These are phyloP conservation scores for Farysia itapuensis DNA, from an alignment of 1,284 basidiomycete species.

Conservation along the genomic window DNA sequence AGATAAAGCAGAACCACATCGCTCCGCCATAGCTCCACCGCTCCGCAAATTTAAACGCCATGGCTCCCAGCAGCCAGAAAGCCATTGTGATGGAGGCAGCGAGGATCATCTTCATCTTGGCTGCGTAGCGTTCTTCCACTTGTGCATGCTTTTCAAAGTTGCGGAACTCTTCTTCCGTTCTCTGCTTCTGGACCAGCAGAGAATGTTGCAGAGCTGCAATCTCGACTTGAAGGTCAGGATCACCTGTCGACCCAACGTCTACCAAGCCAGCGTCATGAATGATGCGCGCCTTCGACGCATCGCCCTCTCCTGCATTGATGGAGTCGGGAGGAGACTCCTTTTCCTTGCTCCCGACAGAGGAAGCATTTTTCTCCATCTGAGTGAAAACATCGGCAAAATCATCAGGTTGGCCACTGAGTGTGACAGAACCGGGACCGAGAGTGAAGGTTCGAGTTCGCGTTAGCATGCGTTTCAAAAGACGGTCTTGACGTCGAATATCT, in stretches of 20 bases:
- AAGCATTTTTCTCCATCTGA: conserved; percentile 16
- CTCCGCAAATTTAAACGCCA: conserved; percentile 67
- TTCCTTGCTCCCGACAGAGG: no score
- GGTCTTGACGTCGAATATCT: conserved; percentile 19
- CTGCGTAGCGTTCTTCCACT: conserved; percentile 7
- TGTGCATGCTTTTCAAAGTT: conserved; percentile 16
- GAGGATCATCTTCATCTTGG: conserved; percentile 12
- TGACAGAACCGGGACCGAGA: neutral
- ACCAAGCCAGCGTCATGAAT: neutral
- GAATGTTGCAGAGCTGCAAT: conserved; percentile 11
- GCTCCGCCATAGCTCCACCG: conserved; percentile 65
- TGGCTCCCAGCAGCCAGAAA: conserved; percentile 63
- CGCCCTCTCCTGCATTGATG: neutral
- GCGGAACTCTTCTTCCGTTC: conserved; percentile 17
- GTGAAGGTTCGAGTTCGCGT: conserved; percentile 14
- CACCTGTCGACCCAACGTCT: conserved; percentile 5
- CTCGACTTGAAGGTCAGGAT: conserved; percentile 15
- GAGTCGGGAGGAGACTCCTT: neutral
- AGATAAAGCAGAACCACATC: conserved; percentile 68
- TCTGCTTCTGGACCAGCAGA: conserved; percentile 8
- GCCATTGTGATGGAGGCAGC: conserved; percentile 63
- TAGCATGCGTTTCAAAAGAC: conserved; percentile 8
- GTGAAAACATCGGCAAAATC: conserved; percentile 15
- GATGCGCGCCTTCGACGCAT: neutral
- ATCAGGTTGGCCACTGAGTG: no score